These are phyloP conservation scores for Bipolaris cookei DNA, from an alignment of 2,329 filamentous ascomycete species.

Conservation along the genomic window DNA sequence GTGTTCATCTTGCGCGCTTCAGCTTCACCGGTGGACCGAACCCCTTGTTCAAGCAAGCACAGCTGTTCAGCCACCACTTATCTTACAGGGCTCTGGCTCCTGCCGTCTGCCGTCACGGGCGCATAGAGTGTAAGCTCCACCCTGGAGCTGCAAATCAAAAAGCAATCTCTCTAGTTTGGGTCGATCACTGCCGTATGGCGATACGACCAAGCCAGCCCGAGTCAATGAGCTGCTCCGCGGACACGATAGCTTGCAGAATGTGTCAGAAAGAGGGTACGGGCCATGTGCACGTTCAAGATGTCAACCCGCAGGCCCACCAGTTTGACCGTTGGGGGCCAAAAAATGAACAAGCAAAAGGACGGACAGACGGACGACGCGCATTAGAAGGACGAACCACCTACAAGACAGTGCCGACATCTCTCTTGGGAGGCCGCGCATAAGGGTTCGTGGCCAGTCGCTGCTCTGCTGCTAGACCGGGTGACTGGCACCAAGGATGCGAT, in stretches of 20 bases:
- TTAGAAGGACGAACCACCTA: constrained; percentile 14
- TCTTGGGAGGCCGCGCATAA: constrained; percentile 24
- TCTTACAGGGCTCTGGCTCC: constrained; percentile 32
- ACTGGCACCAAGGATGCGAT: constrained; percentile 31
- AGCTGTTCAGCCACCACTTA: constrained; percentile 40
- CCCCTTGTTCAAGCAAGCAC: constrained; percentile 15
- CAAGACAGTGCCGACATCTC: constrained; percentile 5
- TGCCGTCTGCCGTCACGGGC: constrained; percentile 26
- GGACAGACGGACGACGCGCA: constrained; percentile 9
- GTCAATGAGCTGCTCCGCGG: constrained; percentile 23
- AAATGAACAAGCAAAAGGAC: constrained; percentile 21
- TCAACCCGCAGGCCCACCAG: constrained; percentile 21
- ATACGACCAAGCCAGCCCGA: constrained; percentile 18
- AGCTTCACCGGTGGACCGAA: constrained; percentile 41
- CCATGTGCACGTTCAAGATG: constrained; percentile 21
- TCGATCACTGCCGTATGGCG: constrained; percentile 36
- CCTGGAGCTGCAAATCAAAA: constrained; percentile 34
- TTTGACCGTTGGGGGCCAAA: constrained; percentile 35
- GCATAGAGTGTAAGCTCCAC: constrained; percentile 30
- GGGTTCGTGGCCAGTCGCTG: constrained; percentile 18
- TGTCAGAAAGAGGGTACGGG: constrained; percentile 16
- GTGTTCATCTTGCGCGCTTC: constrained; percentile 9
- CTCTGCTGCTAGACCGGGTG: constrained; percentile 28
- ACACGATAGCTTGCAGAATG: constrained; percentile 20
- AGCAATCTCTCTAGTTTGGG: constrained; percentile 31